Base-by-base conservation (phyloP, 371 early-diverging fungal genomes). In the Mortierella sp. region DNA sequence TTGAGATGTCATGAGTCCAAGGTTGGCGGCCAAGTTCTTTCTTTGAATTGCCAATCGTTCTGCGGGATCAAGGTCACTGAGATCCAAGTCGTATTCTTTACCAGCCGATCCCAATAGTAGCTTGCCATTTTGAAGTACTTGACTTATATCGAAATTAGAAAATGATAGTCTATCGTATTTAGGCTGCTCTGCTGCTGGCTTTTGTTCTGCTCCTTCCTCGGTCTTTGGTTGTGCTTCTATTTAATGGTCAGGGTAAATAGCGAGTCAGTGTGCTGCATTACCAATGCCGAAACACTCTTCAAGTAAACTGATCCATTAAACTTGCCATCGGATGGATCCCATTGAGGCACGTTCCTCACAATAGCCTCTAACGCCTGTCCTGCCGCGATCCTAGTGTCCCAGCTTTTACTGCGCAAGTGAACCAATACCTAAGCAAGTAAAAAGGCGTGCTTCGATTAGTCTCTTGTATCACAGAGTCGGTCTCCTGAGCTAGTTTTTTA, bases 371-470 rank as follows among this genome's bases (percentile, higher is more conserved):
- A 84, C 24, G 99, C 98, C 66, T 92, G 91, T 1, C 95, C 95
- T 5, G 97, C 97, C 24, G 99, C 99, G 65, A 93, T 89, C n/a
- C 99, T 95, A 18, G 98, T 96, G 68, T 97, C 97, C 99, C 99
- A 98, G 69, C 89, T 91, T 84, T 91, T 92, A 83, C 94, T 96
- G 62, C 95, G 90, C 3, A 98, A 84, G 77, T 96, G 95, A 49
- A 94, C 92, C n/a, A 94, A 84, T 18, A 96, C 94, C 94, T 94
- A 69, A 32, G 10, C 47, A 32, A 26, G 9, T 47, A n/a, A 55
- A 24, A 24, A 24, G 43, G 18, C 30, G 20, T 35, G 6, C 6
- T 39, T 18, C 45, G 28, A 32, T 18, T 18, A 30, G 45, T 12
- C 45, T 12, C 10, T 18, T 45, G 12, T 45, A 45, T 45, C 12